A percentile compares a stretch with the other conserved stretches of the same genome.
phyloP scores from a whole-genome alignment of 2,329 filamentous ascomycete genomes.

The Colletotrichum scovillei region DNA sequence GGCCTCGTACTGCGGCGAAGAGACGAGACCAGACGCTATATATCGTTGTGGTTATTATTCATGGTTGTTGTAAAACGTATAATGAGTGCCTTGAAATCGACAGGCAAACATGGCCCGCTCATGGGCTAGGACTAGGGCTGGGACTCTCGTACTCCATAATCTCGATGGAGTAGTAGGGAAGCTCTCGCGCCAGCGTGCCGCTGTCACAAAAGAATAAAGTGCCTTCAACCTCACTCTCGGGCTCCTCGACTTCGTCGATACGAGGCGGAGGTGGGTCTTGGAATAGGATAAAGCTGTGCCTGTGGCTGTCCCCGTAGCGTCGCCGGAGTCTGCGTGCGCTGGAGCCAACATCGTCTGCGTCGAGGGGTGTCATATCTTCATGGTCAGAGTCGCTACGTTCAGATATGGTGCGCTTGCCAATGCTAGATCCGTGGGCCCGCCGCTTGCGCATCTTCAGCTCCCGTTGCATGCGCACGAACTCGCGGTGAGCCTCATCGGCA shows the following conservation, averaged over 20 bases:
- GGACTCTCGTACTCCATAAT: conserved; percentile 54
- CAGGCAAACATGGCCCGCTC: background rate
- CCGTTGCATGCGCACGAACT: conserved; percentile 54
- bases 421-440: conserved; percentile 64
- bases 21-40: conserved; percentile 2
- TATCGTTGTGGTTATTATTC: conserved; percentile 1
- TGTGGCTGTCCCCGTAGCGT: conserved; percentile 57
- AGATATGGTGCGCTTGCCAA: conserved; percentile 65
- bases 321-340: conserved; percentile 61
- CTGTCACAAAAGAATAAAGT: conserved; percentile 32
- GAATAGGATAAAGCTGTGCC: conserved; percentile 56
- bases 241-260: conserved; percentile 66
- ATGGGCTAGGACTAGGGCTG: conserved; percentile 28
- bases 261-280: conserved; percentile 61
- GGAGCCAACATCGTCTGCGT: conserved; percentile 55
- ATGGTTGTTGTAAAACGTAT: conserved; percentile 13
- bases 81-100: background rate
- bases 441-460: conserved; percentile 57
- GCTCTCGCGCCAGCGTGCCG: conserved; percentile 56
- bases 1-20: background rate
- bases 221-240: conserved; percentile 55
- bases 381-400: conserved; percentile 64
- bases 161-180: conserved; percentile 62
- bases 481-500: conserved; percentile 48
- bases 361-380: conserved; percentile 45